These are phyloP conservation scores for Acanthochlamys bracteata DNA, from an alignment of 106 monocot genomes.

Conservation along the genomic window DNA sequence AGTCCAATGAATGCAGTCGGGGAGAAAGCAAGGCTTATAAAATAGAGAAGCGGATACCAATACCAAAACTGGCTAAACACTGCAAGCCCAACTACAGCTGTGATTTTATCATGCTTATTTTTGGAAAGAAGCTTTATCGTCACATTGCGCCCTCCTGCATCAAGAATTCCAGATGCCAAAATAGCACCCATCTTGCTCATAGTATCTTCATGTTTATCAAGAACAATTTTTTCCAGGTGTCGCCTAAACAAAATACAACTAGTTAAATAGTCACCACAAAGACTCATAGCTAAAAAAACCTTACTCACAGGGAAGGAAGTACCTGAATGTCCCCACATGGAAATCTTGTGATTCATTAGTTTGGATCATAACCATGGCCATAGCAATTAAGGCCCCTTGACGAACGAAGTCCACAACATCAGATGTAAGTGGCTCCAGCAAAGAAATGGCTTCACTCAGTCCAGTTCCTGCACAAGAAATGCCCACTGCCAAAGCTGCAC, in stretches of 20 bases:
- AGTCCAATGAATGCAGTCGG: constrained; percentile 92
- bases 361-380: constrained; percentile 99
- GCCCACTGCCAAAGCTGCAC: constrained; percentile 96
- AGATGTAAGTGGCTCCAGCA: constrained; percentile 94
- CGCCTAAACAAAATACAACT: constrained; percentile 29
- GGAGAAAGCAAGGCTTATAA: constrained; percentile 90
- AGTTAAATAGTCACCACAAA: background rate
- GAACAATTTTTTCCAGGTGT: constrained; percentile 91
- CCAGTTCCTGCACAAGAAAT: constrained; percentile 96
- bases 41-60: constrained; percentile 97
- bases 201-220: constrained; percentile 96
- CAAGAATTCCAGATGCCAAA: constrained; percentile 94
- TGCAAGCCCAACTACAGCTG: constrained; percentile 91
- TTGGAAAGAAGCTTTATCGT: constrained; percentile 88
- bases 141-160: constrained; percentile 97
- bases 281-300: background rate
- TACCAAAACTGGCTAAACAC: constrained; percentile 99
- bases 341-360: constrained; percentile 89
- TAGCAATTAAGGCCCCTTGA: constrained; percentile 93
- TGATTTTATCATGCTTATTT: constrained; percentile 84
- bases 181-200: constrained; percentile 99
- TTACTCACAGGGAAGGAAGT: constrained; percentile 5
- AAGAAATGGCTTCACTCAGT: constrained; percentile 85
- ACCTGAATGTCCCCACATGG: constrained; percentile 94
- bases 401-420: constrained; percentile 99